Evolutionary conservation across 208 protist species (phyloP), one percentile per base, ranked within the genome.

Genomic region (Trypanosoma brucei): DNA sequence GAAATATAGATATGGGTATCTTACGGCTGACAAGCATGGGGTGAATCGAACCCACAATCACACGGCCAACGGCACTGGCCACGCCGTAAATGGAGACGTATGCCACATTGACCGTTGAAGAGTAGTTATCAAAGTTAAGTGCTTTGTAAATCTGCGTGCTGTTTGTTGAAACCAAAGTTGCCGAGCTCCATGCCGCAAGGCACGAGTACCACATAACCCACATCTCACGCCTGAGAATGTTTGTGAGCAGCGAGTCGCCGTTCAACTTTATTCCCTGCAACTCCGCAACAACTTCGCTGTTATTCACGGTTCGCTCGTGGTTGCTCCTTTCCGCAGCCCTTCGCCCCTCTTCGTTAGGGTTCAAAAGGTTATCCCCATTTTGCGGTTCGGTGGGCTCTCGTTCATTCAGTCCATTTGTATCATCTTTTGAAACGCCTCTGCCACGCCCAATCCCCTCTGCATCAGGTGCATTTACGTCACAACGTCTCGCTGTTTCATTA

Each of bases 141-240:
- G 86, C 64, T 58, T 91, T 75, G 42, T 93, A 93, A 37, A 93
- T 86, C 52, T 86, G 79, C 11, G 68, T 83, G 71, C 83, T 90
- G 74, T 93, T 90, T 35, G 81, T 78, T 2, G 81, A 86, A 34
- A 91, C 77, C 36, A 93, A 59, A 46, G 86, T 93, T 69, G 83
- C 85, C 53, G 78, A 70, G 51, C 86, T 78, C 86, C 86, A 93
- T 54, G 75, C 68, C 1, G 76, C 83, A 40, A 93, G 79, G 59
- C 81, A 93, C 33, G 90, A 74, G n/a, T 73, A 79, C 86, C 86
- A 93, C 81, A 93, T 67, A n/a, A 93, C 53, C 86, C 86, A 91
- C 45, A 93, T 54, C 35, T 93, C 86, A 30, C 71, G 53, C 59
- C 79, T 62, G 4, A 45, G 72, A 42, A 93, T 30, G 62, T 93